Evolutionary conservation across 2,329 filamentous ascomycete species (phyloP).

Genomic region (Ophiostoma angusticollis): DNA sequence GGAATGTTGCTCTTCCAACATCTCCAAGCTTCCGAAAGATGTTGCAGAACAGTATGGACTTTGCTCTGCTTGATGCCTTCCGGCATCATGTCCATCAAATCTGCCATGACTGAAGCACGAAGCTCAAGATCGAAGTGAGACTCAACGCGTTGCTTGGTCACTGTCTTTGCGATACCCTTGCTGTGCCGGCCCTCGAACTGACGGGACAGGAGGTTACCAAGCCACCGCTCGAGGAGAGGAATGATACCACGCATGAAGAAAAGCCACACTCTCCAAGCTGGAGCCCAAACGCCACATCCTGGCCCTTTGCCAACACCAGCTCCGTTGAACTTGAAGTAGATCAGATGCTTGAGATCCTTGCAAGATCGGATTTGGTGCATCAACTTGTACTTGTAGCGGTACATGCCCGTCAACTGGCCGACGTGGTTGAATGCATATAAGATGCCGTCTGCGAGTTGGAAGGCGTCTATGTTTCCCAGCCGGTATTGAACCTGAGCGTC

Average conservation of each 20-base stretch:
- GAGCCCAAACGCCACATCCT: slow-evolving; percentile 97
- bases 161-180: slow-evolving; percentile 97
- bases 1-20: slow-evolving; percentile 99
- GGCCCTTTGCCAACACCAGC: slow-evolving; percentile 94
- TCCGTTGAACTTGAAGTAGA: slow-evolving; percentile 98
- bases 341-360: slow-evolving; percentile 97
- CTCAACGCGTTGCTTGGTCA: slow-evolving; percentile 97
- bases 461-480: slow-evolving; percentile 94
- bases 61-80: slow-evolving; percentile 99
- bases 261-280: slow-evolving; percentile 96
- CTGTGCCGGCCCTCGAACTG: slow-evolving; percentile 98
- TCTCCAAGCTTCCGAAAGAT: slow-evolving; percentile 95
- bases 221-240: slow-evolving; percentile 88
- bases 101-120: slow-evolving; percentile 95
- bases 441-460: slow-evolving; percentile 95
- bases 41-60: slow-evolving; percentile 93
- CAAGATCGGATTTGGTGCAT: slow-evolving; percentile 99
- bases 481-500: slow-evolving; percentile 98
- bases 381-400: slow-evolving; percentile 99
- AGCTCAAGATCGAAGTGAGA: slow-evolving; percentile 97
- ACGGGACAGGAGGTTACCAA: slow-evolving; percentile 89
- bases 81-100: slow-evolving; percentile 99
- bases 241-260: slow-evolving; percentile 99
- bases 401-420: slow-evolving; percentile 96
- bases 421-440: slow-evolving; percentile 99